A percentile compares a stretch with the other conserved stretches of the same genome.
Evolutionary conservation across 31 red algal genomes (phyloP).

Genomic region (Bonnemaisonia californica): DNA sequence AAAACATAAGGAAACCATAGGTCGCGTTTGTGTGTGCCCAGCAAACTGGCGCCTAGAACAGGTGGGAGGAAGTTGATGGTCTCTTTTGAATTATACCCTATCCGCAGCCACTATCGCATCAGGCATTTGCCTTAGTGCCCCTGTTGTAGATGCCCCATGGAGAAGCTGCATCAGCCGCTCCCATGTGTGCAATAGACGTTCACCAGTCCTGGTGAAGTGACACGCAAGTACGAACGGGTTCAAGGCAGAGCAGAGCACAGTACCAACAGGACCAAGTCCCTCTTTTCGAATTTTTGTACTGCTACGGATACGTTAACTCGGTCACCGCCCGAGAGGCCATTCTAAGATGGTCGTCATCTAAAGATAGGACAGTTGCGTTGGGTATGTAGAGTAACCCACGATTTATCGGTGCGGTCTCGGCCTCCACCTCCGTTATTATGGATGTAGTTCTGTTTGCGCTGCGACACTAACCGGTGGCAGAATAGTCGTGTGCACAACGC

Average conservation of each 20-base stretch:
- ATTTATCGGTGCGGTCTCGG: background rate
- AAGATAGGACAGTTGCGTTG: background rate
- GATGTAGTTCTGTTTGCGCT: constrained; percentile 7
- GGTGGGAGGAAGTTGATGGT: background rate
- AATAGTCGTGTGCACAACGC: background rate
- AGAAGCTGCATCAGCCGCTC: background rate
- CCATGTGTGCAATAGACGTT: no score
- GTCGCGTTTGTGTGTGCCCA: constrained; percentile 8
- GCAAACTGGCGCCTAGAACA: background rate
- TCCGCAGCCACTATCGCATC: background rate
- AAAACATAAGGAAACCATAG: background rate
- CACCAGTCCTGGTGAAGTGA: no score
- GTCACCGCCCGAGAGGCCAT: constrained; percentile 5
- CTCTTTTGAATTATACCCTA: background rate
- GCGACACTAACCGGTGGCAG: background rate
- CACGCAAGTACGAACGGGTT: background rate
- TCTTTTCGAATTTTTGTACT: background rate
- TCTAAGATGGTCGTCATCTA: constrained; percentile 9
- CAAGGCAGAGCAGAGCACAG: background rate
- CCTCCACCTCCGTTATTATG: constrained; percentile 8
- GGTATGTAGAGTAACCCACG: background rate
- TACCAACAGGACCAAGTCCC: background rate
- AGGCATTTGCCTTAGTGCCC: background rate
- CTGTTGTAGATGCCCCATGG: background rate
- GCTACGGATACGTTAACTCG: background rate